phyloP scores from a whole-genome alignment of 495 filamentous ascomycete species.

The Aspergillus ostianus region DNA sequence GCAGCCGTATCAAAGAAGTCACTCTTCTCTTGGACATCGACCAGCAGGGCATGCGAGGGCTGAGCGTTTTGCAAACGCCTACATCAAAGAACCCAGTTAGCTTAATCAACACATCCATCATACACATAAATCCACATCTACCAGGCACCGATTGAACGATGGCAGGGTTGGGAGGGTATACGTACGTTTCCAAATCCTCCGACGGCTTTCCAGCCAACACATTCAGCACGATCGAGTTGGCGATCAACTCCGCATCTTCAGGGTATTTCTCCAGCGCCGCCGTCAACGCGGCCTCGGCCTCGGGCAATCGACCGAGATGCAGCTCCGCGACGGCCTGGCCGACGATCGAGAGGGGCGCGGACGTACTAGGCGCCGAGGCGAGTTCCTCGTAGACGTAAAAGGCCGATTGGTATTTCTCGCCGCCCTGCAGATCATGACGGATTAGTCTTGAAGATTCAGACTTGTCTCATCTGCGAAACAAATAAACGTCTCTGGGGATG shows the following conservation, averaged over 20 bases:
- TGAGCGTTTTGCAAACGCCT: constrained; percentile 59
- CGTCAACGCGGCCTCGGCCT: constrained; percentile 83
- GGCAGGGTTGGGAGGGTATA: constrained; percentile 3
- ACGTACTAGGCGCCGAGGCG: constrained; percentile 74
- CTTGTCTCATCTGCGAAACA: too few relatives aligned
- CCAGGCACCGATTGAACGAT: not conserved
- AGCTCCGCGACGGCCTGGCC: constrained; percentile 90
- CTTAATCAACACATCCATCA: not conserved
- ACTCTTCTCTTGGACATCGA: constrained; percentile 73
- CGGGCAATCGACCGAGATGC: constrained; percentile 83
- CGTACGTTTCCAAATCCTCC: constrained; percentile 59
- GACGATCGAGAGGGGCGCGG: constrained; percentile 62
- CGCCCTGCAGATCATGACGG: constrained; percentile 60
- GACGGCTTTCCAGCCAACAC: constrained; percentile 69
- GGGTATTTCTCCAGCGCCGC: constrained; percentile 75
- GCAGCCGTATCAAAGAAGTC: constrained; percentile 77
- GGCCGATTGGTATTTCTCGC: constrained; percentile 92
- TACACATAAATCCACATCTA: not conserved
- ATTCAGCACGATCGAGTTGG: constrained; percentile 77
- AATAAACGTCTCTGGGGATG: not conserved
- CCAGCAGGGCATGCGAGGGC: constrained; percentile 63
- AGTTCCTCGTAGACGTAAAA: constrained; percentile 99
- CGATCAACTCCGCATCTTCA: constrained; percentile 67
- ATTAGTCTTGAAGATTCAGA: too few relatives aligned
- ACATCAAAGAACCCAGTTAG: not conserved